Evolutionary conservation across 768 basidiomycete genomes (phyloP), one percentile per base, ranked within the genome.

Genomic region (Mycena capillaripes): DNA sequence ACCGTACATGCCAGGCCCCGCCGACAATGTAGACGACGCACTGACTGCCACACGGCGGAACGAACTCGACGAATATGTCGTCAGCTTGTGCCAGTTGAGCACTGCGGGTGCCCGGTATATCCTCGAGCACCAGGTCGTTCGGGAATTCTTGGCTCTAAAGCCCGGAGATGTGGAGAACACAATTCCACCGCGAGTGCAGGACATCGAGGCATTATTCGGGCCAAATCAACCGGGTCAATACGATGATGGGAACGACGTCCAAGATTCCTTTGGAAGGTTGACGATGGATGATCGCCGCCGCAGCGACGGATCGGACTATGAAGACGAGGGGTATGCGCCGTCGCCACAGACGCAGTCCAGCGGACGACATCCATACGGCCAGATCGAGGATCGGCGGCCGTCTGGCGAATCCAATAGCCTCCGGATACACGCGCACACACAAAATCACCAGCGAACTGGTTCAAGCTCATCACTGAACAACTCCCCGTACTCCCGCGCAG

Each of bases 1-100:
- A 30, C 98, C 98, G 1, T 98, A 91, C 82, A 99, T 99, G 98
- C 98, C 98, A 3, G 98, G 98, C 3, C 98, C 97, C 7, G 90
- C 94, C 9, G 87, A 93, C 29, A 84, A 91, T 23, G 96, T 98
- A 38, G 92, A 97, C 82, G 93, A 95, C 73, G 86, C 88, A 46
- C 86, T 99, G 74, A 97, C 97, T 30, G 91, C 93, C 19, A 89
- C 90, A 38, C 87, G 98, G 64, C 89, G 93, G 71, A 86, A 85
- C 23, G 98, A 99, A 78, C 87, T 99, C 32, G 94, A 98, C 77
- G 92, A 93, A 34, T 99, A 99, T 82, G 87, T 98, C 42, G 89
- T 89, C 77, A 90, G 91, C 63, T 87, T 99, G 17, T 94, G 95
- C 79, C 88, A 87, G 34, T 86, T 99, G 40, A 91, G 89, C 77